Evolutionary conservation across 257 asterid genomes (phyloP).

Genomic region (Thymus mandschuricus): DNA sequence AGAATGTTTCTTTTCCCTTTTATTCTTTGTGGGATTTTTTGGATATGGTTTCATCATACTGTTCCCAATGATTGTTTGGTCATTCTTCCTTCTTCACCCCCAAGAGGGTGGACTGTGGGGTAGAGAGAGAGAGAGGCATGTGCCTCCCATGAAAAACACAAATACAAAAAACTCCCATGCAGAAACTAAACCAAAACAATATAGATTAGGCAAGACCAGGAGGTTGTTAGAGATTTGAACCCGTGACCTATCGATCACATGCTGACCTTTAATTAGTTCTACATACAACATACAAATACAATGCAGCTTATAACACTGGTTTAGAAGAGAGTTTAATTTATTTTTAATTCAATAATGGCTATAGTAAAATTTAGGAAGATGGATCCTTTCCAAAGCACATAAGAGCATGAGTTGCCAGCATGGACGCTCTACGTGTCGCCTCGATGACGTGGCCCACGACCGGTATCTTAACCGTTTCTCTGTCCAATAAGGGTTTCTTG

Average conservation of each 20-base stretch:
- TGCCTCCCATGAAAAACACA: slow-evolving; percentile 21
- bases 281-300: no score
- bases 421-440: slow-evolving; percentile 59
- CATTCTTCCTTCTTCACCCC: slow-evolving; percentile 26
- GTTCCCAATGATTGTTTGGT: slow-evolving; percentile 60
- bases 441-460: slow-evolving; percentile 59
- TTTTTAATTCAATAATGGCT: background rate
- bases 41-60: slow-evolving; percentile 40
- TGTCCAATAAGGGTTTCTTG: slow-evolving; percentile 69
- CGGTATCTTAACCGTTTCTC: slow-evolving; percentile 67
- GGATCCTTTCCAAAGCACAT: slow-evolving; percentile 88
- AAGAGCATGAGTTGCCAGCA: slow-evolving; percentile 76
- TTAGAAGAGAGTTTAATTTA: background rate
- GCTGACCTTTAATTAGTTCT: background rate
- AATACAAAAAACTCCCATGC: slow-evolving; percentile 16
- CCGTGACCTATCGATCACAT: no score
- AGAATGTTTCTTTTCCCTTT: slow-evolving; percentile 44
- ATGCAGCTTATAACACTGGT: background rate
- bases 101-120: slow-evolving; percentile 14
- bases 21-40: slow-evolving; percentile 24
- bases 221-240: no score
- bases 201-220: no score
- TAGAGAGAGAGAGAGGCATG: slow-evolving; percentile 24
- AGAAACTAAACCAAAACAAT: background rate
- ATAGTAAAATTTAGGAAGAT: slow-evolving; percentile 26